Conservation (phyloP, 2,329 filamentous ascomycete genomes). For the Alternaria arborescens region DNA sequence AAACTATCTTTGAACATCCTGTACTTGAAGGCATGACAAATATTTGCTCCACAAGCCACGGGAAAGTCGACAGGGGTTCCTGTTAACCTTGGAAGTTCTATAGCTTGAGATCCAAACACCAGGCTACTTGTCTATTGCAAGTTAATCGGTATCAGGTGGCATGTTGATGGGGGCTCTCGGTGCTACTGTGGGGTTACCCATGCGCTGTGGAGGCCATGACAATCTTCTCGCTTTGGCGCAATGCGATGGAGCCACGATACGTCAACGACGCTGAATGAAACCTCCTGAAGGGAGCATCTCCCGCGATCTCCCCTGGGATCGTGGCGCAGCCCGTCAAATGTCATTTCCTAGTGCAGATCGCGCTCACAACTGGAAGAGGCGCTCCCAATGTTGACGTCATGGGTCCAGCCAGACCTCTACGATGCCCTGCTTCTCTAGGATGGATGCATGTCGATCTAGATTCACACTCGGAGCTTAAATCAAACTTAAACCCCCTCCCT, state of each 20-base stretch:
- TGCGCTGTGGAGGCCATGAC: neutral
- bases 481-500: conserved; percentile 6
- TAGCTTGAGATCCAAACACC: neutral
- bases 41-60: no score
- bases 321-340: conserved; percentile 7
- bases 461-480: conserved; percentile 19
- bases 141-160: neutral
- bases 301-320: conserved; percentile 7
- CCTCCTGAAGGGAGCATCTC: neutral
- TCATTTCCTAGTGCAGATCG: conserved; percentile 12
- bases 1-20: neutral
- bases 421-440: conserved; percentile 13
- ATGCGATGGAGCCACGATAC: neutral
- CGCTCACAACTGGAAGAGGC: conserved; percentile 8
- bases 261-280: neutral
- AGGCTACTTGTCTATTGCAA: neutral
- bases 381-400: conserved; percentile 16
- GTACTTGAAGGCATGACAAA: neutral
- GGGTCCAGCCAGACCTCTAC: conserved; percentile 4
- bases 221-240: neutral
- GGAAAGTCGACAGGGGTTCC: neutral
- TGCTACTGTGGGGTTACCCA: conserved; percentile 1
- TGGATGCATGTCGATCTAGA: conserved; percentile 7
- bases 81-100: neutral
- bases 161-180: neutral